These are phyloP conservation scores for Dryas alaskensis DNA, from an alignment of 306 rosid genomes.

Conservation along the genomic window DNA sequence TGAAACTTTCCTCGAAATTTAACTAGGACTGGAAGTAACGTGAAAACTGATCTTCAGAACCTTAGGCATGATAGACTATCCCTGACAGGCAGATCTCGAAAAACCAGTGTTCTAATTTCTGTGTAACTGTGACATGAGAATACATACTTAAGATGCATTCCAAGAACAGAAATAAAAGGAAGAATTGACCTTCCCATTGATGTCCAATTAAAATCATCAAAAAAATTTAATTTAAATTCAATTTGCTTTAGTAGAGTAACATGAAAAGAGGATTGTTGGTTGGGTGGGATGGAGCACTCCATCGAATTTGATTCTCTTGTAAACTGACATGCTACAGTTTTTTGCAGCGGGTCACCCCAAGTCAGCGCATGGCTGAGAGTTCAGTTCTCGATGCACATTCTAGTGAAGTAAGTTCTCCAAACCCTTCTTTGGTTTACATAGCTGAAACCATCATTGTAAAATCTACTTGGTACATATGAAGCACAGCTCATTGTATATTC, in stretches of 20 bases:
- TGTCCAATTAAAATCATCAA: too few species aligned
- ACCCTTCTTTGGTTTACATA: constrained; percentile 2
- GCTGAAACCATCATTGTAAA: neutral
- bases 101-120: neutral
- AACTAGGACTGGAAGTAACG: neutral
- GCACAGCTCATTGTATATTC: constrained; percentile 25
- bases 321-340: constrained; percentile 24
- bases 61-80: neutral
- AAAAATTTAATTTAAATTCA: neutral
- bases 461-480: constrained; percentile 9
- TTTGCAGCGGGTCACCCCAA: constrained; percentile 91
- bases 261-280: neutral
- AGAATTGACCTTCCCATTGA: too few species aligned
- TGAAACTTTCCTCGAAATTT: neutral
- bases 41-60: neutral
- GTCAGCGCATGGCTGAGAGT: constrained; percentile 89
- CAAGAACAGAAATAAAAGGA: too few species aligned
- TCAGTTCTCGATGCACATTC: constrained; percentile 88
- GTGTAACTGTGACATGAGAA: neutral
- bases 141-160: too few species aligned
- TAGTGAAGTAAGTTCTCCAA: constrained; percentile 54
- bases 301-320: constrained; percentile 6
- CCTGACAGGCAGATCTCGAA: neutral
- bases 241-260: neutral
- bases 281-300: constrained; percentile 5